Base-by-base conservation (phyloP, 495 filamentous ascomycete genomes). In the Penicillium malachiteum region DNA sequence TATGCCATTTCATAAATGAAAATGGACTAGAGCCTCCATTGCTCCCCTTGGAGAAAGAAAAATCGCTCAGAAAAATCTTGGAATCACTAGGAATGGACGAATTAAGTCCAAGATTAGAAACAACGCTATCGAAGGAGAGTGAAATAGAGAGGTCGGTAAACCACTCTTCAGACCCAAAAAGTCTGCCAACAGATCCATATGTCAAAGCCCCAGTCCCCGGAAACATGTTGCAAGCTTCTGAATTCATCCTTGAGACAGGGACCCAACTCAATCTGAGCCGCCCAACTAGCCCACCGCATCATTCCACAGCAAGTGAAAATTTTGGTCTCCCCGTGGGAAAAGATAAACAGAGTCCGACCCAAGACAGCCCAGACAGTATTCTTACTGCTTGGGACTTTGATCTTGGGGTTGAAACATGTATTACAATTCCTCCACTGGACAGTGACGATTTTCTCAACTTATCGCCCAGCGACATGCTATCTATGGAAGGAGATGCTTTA, bases 11-110 rank as follows among this genome's bases (percentile, higher is more conserved):
- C 42, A 66, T 69, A 38, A 7, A 21, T 11, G 51, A 60, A n/a
- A 48, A 58, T 47, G 66, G 61, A 26, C 47, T 69, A 0, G 18
- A 56, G 21, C 31, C 60, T 13, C 66, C 66, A 11, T 11, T 5
- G 7, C 52, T 58, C 44, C 51, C 56, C 1, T 3, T 38, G 5
- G 13, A 38, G 9, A 38, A 38, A 9, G 13, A 10, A 5, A 9
- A 5, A 38, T 26, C 35, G 1, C 35, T 38, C 9, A 9, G 35
- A 6, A 38, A 9, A 38, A n/a, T 38, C 2, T 6, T 38, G 2
- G 35, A 38, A 9, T 10, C 35, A 5, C 35, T 38, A n/a, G 35
- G 35, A n/a, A 38, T 38, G 35, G 13, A 38, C 9, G 35, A 38
- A 38, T 4, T 26, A 26, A 26, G 21, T 26, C 21, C 21, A 1